phyloP scores from a whole-genome alignment of 75 land plant species.

The Isoetes taiwanensis region DNA sequence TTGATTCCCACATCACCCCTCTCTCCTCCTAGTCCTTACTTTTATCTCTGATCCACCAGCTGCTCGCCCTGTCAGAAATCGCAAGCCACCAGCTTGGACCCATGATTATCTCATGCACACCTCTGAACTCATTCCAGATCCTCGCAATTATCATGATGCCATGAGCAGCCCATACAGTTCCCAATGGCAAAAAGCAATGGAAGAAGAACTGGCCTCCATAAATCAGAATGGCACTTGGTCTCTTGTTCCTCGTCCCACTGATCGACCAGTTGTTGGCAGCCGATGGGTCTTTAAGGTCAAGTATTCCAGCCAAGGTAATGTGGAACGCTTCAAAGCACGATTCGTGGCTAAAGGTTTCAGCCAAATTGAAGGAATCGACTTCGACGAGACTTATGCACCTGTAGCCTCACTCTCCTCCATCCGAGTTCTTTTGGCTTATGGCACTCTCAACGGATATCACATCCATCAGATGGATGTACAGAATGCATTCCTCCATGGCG shows the following conservation, averaged over 20 bases:
- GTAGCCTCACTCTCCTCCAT: neutral
- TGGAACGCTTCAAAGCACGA: neutral
- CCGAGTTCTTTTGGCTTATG: neutral
- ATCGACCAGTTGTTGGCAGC: neutral
- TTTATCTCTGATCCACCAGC: no score
- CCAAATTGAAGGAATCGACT: conserved; percentile 7
- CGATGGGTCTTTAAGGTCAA: conserved; percentile 8
- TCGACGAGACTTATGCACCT: conserved; percentile 8
- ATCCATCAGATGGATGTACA: conserved; percentile 7
- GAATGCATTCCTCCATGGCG: conserved; percentile 9
- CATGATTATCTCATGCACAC: no score
- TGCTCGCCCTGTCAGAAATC: no score
- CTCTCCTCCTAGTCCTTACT: no score
- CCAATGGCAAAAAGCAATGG: no score
- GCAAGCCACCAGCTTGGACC: no score
- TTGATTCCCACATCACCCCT: no score
- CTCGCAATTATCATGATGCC: no score
- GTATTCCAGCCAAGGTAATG: neutral
- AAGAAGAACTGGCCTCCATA: no score
- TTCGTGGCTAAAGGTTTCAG: conserved; percentile 4
- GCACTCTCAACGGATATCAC: neutral
- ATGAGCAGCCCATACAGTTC: no score
- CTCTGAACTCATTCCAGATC: no score
- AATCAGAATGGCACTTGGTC: conserved; percentile 7
- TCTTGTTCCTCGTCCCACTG: neutral